phyloP scores from a whole-genome alignment of 1,284 basidiomycete species.

The Ganoderma multipileum region DNA sequence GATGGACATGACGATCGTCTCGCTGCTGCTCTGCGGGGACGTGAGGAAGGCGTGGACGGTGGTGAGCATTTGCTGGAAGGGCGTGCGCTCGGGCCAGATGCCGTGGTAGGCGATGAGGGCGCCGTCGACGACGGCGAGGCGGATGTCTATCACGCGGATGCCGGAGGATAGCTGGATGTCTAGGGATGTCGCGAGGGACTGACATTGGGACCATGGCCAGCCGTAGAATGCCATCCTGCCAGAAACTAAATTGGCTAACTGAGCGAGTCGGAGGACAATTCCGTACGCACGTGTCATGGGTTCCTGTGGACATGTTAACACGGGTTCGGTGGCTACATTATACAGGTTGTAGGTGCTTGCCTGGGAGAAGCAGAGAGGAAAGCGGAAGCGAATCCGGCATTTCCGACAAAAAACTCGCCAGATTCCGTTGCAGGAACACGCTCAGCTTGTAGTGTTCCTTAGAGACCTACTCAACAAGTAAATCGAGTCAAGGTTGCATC shows the following conservation, averaged over 20 bases:
- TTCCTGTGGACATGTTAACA: conserved; percentile 48
- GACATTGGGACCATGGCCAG: conserved; percentile 82
- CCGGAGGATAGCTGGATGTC: conserved; percentile 67
- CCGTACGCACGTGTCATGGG: conserved; percentile 70
- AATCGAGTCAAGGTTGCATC: background rate
- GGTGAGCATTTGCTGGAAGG: conserved; percentile 70
- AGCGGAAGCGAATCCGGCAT: conserved; percentile 72
- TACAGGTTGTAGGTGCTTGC: conserved; percentile 44
- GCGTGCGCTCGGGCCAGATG: conserved; percentile 68
- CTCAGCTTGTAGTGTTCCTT: conserved; percentile 50
- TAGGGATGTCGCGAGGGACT: conserved; percentile 60
- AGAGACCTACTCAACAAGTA: conserved; percentile 30
- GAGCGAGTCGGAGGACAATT: background rate
- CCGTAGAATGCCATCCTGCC: conserved; percentile 79
- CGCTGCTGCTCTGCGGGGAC: conserved; percentile 58
- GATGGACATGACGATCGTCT: conserved; percentile 84
- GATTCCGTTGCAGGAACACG: conserved; percentile 62
- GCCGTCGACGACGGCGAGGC: conserved; percentile 72
- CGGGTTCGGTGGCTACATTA: background rate
- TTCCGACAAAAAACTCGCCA: conserved; percentile 67
- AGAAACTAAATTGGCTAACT: background rate
- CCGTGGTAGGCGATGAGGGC: conserved; percentile 84
- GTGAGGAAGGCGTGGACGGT: conserved; percentile 71
- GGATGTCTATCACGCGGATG: conserved; percentile 83
- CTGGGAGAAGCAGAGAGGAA: conserved; percentile 78